Evolutionary conservation across 2,329 filamentous ascomycete species (phyloP), one percentile per base, ranked within the genome.

Genomic region (Colletotrichum graminicola): DNA sequence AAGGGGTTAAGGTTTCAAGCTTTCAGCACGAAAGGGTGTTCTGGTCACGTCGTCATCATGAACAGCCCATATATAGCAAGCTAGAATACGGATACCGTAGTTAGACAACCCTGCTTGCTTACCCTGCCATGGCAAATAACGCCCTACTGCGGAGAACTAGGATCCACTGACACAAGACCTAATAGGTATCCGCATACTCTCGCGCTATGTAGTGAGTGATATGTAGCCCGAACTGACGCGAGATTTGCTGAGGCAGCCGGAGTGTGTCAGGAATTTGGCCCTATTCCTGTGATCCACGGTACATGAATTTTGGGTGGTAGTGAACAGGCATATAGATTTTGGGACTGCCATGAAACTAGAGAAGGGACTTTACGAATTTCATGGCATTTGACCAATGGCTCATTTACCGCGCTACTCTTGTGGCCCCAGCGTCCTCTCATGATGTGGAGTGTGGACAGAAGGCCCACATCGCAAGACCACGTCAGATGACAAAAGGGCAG

Each of bases 281-380:
- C 41, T 43, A 7, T 6, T 5, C 5, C 41, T 21, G 16, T 43
- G 41, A 43, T 43, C 16, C 41, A 43, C 41, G 41, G 41, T 43
- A 21, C 1, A 7, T 11, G 41, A 1, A 43, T 43, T 3, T 11
- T 18, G 1, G 41, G 41, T 21, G 18, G 41, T 0, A 21, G 16
- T 18, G 2, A 7, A 43, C 16, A 18, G 16, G 16, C 5, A 41
- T 5, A 41, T 3, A 41, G 14, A 5, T 16, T 41, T 1, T 2
- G 39, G 36, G 39, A 16, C 39, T 41, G 39, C 39, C 1, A 43
- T 21, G 16, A 18, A 43, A 21, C 16, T 2, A 2, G 41, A 21
- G 16, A 2, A 43, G 1, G 1, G 11, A 43, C 2, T 12, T 3
- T 1, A 1, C 1, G 16, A 21, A 1, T 7, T 7, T 21, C 1